Conservation (phyloP, 495 filamentous ascomycete genomes). For the Hapsidospora chrysogenum region DNA sequence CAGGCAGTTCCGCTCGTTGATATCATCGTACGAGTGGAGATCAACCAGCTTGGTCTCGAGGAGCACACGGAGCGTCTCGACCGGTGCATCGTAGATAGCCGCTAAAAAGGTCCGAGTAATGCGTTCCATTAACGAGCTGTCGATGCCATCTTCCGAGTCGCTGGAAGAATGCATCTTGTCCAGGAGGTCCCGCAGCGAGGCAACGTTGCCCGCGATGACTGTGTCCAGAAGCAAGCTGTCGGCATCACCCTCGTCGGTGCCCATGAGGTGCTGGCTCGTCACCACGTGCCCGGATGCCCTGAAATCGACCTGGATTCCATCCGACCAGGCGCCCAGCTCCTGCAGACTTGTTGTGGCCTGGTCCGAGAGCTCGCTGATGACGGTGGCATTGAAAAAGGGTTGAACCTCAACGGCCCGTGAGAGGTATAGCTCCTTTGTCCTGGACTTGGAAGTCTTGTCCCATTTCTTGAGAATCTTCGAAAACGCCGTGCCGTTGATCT, state of each 20-base stretch:
- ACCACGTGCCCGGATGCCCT: slow-evolving; percentile 46
- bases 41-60: slow-evolving; percentile 70
- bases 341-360: slow-evolving; percentile 85
- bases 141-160: slow-evolving; percentile 19
- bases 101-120: slow-evolving; percentile 80
- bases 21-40: slow-evolving; percentile 80
- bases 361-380: slow-evolving; percentile 91
- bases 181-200: slow-evolving; percentile 31
- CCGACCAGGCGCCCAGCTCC: slow-evolving; percentile 89
- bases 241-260: slow-evolving; percentile 68
- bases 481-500: slow-evolving; percentile 92
- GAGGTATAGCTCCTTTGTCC: slow-evolving; percentile 92
- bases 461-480: slow-evolving; percentile 99
- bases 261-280: slow-evolving; percentile 42
- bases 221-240: slow-evolving; percentile 82
- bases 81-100: slow-evolving; percentile 70
- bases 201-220: slow-evolving; percentile 56
- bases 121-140: slow-evolving; percentile 39
- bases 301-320: slow-evolving; percentile 79
- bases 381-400: slow-evolving; percentile 91
- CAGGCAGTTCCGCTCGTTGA: slow-evolving; percentile 90
- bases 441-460: slow-evolving; percentile 99
- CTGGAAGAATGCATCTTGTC: slow-evolving; percentile 28
- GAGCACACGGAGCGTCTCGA: slow-evolving; percentile 56
- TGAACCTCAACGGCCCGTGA: slow-evolving; percentile 93